Percentiles rank a stretch among this genome's conserved stretches.
phyloP scores from a whole-genome alignment of 352 stramenopile genomes.

The Thalassiosira delicatula region DNA sequence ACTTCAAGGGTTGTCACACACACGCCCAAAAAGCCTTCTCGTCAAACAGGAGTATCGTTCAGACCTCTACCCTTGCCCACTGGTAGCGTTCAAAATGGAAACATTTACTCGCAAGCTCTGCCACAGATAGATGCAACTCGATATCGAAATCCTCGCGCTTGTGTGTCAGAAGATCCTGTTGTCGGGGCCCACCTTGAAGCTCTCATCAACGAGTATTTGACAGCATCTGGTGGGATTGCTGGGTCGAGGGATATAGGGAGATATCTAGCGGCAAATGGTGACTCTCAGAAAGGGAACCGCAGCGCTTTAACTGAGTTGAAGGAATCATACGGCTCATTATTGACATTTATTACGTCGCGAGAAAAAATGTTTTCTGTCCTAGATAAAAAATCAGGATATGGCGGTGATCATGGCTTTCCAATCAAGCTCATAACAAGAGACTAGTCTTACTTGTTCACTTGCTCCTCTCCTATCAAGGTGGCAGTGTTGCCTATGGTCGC shows the following conservation, averaged over 20 bases:
- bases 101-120: constrained; percentile 45
- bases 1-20: too few species aligned
- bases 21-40: constrained; percentile 9
- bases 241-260: constrained; percentile 77
- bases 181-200: constrained; percentile 56
- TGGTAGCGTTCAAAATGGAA: constrained; percentile 15
- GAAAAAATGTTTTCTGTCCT: too few species aligned
- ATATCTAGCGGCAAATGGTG: constrained; percentile 68
- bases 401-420: too few species aligned
- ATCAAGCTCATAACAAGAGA: too few species aligned
- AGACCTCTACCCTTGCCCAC: not conserved
- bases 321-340: too few species aligned
- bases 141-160: constrained; percentile 22
- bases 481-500: too few species aligned
- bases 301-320: too few species aligned
- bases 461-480: too few species aligned
- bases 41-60: not conserved
- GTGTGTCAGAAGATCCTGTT: constrained; percentile 29
- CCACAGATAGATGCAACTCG: constrained; percentile 38
- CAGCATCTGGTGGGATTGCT: constrained; percentile 69
- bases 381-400: too few species aligned
- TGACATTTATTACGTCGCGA: too few species aligned
- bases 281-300: constrained; percentile 44
- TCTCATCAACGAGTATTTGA: constrained; percentile 75
- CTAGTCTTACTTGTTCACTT: too few species aligned